Evolutionary conservation across 1,139 yeast genomes (phyloP), one percentile per base, ranked within the genome.

Genomic region (Blastobotrys arbuscula): DNA sequence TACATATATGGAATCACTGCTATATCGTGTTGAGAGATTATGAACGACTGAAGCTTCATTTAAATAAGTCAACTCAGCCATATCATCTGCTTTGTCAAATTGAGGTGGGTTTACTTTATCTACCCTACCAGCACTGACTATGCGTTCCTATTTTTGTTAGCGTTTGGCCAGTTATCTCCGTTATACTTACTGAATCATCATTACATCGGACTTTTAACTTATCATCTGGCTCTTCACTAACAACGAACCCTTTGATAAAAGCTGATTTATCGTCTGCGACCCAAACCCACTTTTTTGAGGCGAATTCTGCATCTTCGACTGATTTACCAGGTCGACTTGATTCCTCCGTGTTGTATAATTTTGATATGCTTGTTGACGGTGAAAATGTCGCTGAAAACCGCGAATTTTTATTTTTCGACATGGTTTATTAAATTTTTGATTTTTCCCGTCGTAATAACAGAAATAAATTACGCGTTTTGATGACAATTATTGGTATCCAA

Each of bases 11-110:
- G 79, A 65, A 63, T 88, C 95, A 54, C 82, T 83, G 55, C 73
- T 69, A 66, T 90, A 94, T 57, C 99, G 75, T 51, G 83, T 71
- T 58, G 81, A 79, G 54, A 92, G 67, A 64, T 92, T 94, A 67
- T 88, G 77, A 12, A 92, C 79, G 28, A 92, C 97, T 0, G 96
- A 85, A 0, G 98, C 96, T 65, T 92, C 99, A 65, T 92, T 94
- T 56, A 92, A 73, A 65, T 84, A 90, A 1, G 99, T 94, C 58
- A 92, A 73, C 59, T 90, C 96, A 0, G 98, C 97, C 94, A 92
- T 88, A 63, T 92, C 97, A 58, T 85, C 82, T 52, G 95, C 90
- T 60, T 82, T 84, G 67, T 92, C 95, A 66, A 92, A 92, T 59
- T 87, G 86, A n/a, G 83, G 75, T 1, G 99, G 98, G 63, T 92